Base-by-base conservation (phyloP, 2,329 filamentous ascomycete genomes). In the Stachybotrys chartarum region DNA sequence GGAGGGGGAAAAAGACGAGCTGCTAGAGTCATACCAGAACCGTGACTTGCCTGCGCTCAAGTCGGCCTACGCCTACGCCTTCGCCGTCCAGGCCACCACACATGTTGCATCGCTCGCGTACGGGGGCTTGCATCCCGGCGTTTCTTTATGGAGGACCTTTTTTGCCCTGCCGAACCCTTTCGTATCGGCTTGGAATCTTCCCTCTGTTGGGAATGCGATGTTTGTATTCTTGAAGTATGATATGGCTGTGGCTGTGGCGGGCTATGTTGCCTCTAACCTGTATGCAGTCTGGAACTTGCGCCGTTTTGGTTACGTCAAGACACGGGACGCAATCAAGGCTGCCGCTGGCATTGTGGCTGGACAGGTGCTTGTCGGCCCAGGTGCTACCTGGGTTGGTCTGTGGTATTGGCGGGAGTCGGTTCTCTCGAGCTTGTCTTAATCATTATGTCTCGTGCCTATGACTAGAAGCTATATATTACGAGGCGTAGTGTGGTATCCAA, bases 321-420 rank as follows among this genome's bases (percentile, higher is more conserved):
- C 58, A 2, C 8, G 8, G 5, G 39, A 54, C 1, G 60, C 58
- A 1, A 16, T 58, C 1, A 44, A n/a, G 30, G 56, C 57, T 0
- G 50, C 50, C 3, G 30, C 46, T 2, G 17, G 30, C 6, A 44
- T 61, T 3, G 5, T 61, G 14, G 4, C 49, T 1, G 60, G 60
- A 0, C 54, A 59, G 6, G 30, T 60, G 5, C 6, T 63, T 3
- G 56, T 63, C 32, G 64, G 65, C 0, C 58, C 63, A 2, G 59
- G 60, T 2, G 61, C 65, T 0, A 59, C 63, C 18, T 63, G 60
- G 58, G 54, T 57, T 10, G 64, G 56, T 0, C 52, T 65, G 3
- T 67, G 64, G 61, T 57, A 56, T 12, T 67, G 63, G 62, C 58
- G 64, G 1, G 64, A 67, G 46, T 32, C 16, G 5, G 31, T 32